Evolutionary conservation across 2,329 filamentous ascomycete species (phyloP).

Genomic region (Keithomyces neogunnii): DNA sequence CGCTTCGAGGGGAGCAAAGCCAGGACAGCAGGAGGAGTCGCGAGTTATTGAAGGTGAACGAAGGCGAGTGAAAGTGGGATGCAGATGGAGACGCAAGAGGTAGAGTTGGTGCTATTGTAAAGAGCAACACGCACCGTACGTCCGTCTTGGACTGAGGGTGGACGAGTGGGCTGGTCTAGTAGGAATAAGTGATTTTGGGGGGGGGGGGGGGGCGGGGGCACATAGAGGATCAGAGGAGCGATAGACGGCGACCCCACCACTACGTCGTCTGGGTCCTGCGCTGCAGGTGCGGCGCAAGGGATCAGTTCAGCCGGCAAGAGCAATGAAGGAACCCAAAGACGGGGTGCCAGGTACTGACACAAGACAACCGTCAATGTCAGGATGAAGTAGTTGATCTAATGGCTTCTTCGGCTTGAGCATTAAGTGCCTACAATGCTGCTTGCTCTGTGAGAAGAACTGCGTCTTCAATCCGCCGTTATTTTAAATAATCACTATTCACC

Average conservation of each 20-base stretch:
- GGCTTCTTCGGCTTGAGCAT: no score
- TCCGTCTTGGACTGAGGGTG: slow-evolving; percentile 2
- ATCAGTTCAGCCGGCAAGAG: not conserved
- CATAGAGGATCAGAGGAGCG: not conserved
- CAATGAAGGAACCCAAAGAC: not conserved
- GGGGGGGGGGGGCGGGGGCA: not conserved
- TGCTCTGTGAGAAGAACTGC: no score
- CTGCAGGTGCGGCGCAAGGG: slow-evolving; percentile 1
- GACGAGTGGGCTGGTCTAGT: not conserved
- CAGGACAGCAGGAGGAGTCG: not conserved
- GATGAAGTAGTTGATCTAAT: no score
- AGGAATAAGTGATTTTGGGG: not conserved
- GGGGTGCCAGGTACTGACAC: no score
- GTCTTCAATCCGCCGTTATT: no score
- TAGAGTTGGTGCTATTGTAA: not conserved
- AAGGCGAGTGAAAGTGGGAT: not conserved
- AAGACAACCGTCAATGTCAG: no score
- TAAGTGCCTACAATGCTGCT: no score
- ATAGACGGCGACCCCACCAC: not conserved
- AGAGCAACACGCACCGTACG: not conserved
- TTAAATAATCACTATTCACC: no score
- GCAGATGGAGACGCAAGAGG: not conserved
- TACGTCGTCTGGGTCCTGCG: slow-evolving; percentile 2
- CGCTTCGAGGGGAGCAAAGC: not conserved
- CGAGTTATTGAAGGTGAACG: not conserved